A percentile compares a stretch with the other conserved stretches of the same genome.
Conservation (phyloP, 306 rosid genomes). For the Pyrus communis region DNA sequence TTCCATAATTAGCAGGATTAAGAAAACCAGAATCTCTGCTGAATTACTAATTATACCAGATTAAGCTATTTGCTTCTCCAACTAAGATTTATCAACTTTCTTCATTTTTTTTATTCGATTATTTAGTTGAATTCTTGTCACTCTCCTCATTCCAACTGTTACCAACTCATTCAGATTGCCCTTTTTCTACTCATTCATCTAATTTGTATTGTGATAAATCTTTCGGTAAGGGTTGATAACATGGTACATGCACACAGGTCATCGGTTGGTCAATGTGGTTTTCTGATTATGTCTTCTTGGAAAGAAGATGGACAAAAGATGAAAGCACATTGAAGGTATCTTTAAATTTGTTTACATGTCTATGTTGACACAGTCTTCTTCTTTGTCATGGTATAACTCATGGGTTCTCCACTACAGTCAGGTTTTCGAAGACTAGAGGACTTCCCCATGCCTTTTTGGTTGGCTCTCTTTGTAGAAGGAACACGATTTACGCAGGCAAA, state of each 20-base stretch:
- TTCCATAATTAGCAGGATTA: too few relatives aligned
- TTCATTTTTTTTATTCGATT: neutral
- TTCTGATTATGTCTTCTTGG: constrained; percentile 66
- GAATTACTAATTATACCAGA: too few relatives aligned
- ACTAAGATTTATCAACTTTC: neutral
- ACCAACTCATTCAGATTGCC: neutral
- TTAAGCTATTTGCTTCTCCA: neutral
- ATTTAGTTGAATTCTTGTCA: neutral
- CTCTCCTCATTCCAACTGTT: neutral
- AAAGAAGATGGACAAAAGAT: constrained; percentile 78
- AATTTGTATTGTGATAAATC: neutral
- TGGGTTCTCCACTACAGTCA: constrained; percentile 42
- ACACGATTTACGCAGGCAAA: constrained; percentile 77
- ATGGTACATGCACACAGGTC: constrained; percentile 37
- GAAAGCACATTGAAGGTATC: constrained; percentile 55
- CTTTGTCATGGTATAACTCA: neutral
- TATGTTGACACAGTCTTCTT: neutral
- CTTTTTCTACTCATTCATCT: neutral
- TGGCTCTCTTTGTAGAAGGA: constrained; percentile 91
- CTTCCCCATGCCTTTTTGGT: constrained; percentile 71
- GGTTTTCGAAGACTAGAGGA: constrained; percentile 48
- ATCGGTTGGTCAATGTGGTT: constrained; percentile 99
- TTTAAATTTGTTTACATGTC: neutral
- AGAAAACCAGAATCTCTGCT: too few relatives aligned
- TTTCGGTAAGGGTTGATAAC: neutral